Percentiles rank a stretch among this genome's conserved stretches.
Evolutionary conservation across 306 rosid species (phyloP).

Genomic region (Quillaja saponaria): DNA sequence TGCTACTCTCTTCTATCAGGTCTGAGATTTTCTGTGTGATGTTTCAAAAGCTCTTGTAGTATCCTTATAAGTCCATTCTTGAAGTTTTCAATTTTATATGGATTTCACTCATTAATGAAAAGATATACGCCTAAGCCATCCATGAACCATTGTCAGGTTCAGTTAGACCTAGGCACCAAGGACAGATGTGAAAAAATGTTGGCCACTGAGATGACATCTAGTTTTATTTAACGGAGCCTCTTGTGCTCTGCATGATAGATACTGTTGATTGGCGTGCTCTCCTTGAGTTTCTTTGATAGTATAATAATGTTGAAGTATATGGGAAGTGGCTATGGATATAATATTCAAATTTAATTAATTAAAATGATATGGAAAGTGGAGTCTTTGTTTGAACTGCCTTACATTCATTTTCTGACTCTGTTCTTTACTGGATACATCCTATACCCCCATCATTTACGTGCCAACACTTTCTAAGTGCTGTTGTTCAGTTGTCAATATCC

Average conservation of each 20-base stretch:
- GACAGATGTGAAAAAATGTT: slow-evolving; percentile 6
- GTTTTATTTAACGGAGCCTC: slow-evolving; percentile 11
- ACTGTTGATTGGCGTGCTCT: slow-evolving; percentile 10
- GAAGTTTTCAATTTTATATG: neutral
- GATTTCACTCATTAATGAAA: neutral
- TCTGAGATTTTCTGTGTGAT: slow-evolving; percentile 32
- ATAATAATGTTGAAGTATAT: slow-evolving; percentile 1
- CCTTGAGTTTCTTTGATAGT: neutral
- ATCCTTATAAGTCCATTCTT: no score
- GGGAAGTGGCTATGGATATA: slow-evolving; percentile 10
- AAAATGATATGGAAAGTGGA: neutral
- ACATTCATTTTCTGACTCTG: neutral
- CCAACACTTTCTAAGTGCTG: neutral
- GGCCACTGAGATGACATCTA: slow-evolving; percentile 7
- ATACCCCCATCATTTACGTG: neutral
- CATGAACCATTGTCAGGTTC: slow-evolving; percentile 2
- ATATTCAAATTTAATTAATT: neutral
- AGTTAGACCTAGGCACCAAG: neutral
- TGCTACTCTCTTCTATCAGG: slow-evolving; percentile 94
- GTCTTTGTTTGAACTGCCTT: neutral
- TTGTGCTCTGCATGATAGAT: slow-evolving; percentile 12
- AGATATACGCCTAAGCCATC: neutral
- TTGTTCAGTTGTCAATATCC: no score
- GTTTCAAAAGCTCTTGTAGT: no score
- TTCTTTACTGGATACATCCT: neutral